Base-by-base conservation (phyloP, 352 stramenopile genomes). In the Phytophthora hybrid region DNA sequence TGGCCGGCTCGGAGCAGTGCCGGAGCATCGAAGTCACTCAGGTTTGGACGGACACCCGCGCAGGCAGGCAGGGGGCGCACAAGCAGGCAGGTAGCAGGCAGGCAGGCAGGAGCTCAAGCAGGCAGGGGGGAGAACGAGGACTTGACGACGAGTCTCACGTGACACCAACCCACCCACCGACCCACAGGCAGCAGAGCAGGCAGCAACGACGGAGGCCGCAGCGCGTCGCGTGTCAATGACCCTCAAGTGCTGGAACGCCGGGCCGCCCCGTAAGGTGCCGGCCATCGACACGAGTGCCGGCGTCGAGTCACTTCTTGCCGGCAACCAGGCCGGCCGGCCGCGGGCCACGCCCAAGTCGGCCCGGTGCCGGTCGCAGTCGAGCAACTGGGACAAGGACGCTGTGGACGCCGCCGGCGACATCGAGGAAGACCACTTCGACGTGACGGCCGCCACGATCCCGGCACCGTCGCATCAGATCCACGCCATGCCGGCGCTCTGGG, bases 341-440 rank as follows among this genome's bases (percentile, higher is more conserved):
- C 76, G 60, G 37, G 46, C 31, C 11, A 59, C 70, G 32, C 58
- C 74, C 26, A 66, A 74, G 74, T 83, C 66, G 14, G 67, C 63
- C 14, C 83, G 87, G 11, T 78, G 76, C 58, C 84, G 83, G 16
- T 87, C 84, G 57, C 70, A 91, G 49, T 94, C 88, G 56, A 92
- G 76, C 53, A 92, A 81, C 71, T 90, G 78, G 84, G 82, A 91
- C 34, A 83, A 82, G 19, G 73, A 81, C 49, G 61, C 37, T 7
- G 71, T 82, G 21, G 84, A 90, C 63, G 77, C 74, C 54, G 75
- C 71, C n/a, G 75, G 76, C 21, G 73, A 79, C 44, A 73, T 72
- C 54, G 70, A 75, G 14, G 71, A 87, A 60, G 83, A 87, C 57
- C 63, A 46, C 39, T 81, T 85, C 49, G 77, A 88, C 71, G 80